Evolutionary conservation across 176 grass and related monocot species (phyloP), one percentile per base, ranked within the genome.

Genomic region (Sorghum bicolor): DNA sequence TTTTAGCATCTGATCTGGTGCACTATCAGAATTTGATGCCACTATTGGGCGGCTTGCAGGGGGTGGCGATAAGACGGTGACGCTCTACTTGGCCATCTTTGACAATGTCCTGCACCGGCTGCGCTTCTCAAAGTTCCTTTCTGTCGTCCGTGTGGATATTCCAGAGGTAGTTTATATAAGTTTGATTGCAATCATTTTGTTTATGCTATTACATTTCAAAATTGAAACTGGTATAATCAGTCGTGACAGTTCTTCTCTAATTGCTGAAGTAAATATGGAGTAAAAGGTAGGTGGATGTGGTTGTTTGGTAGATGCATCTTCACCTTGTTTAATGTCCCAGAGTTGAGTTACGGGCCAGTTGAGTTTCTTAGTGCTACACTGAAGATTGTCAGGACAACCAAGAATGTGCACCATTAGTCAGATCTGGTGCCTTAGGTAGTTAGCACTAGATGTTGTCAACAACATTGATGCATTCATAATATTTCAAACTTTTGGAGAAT

Each of bases 91-190:
- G 72, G 83, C 69, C 22, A 89, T 95, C 39, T 95, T 98, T 41
- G 83, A 95, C 60, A 93, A 95, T 53, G 79, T 95, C 77, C 86
- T 98, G 31, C 89, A 91, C 30, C 72, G 91, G 22, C 47, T 95
- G 69, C 87, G 93, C 67, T 98, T 95, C 80, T 60, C 88, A 24
- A 98, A 98, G 89, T 95, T 98, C 76, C 74, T 98, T 44, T 74
- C 80, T 50, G 26, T 95, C 31, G 74, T 92, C 20, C 85, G 37
- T 19, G 77, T 65, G 0, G 89, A 94, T 77, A 90, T 98, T 43
- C 91, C 80, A 62, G 53, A 61, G 32, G 67, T 93, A 43, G 72
- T 68, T 65, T 70, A 76, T 57, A 13, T 66, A 28, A 22, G 29
- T 71, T 92, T 70, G 10, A 24, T 76, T 72, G 62, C 84, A 60